A percentile compares a stretch with the other conserved stretches of the same genome.
Evolutionary conservation across 129 eudicot genomes (phyloP).

Genomic region (Dittrichia graveolens): DNA sequence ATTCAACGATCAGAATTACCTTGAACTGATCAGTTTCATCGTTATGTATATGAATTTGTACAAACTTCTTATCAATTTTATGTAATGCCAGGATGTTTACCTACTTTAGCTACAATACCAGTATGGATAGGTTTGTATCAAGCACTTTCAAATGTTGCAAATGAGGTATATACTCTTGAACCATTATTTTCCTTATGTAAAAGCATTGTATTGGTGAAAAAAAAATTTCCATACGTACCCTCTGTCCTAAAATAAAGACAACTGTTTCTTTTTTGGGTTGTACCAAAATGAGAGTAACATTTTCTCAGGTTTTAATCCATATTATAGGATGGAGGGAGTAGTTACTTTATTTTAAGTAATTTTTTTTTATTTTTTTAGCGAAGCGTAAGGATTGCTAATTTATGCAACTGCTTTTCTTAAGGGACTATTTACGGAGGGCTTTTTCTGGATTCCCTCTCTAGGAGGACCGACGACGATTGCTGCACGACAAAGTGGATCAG

Average conservation of each 20-base stretch:
- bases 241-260: slow-evolving; percentile 10
- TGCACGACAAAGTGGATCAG: slow-evolving; percentile 99
- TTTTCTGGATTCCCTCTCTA: slow-evolving; percentile 99
- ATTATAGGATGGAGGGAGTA: slow-evolving; percentile 15
- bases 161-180: slow-evolving; percentile 63
- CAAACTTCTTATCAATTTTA: slow-evolving; percentile 26
- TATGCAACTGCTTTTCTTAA: slow-evolving; percentile 28
- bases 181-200: not conserved
- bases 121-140: slow-evolving; percentile 98
- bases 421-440: slow-evolving; percentile 96
- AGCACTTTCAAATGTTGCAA: slow-evolving; percentile 99
- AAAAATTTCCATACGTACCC: not conserved
- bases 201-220: not conserved
- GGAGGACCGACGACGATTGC: slow-evolving; percentile 99
- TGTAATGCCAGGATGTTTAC: slow-evolving; percentile 75
- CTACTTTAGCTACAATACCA: slow-evolving; percentile 99
- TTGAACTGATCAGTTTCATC: slow-evolving; percentile 4
- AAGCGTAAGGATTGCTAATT: slow-evolving; percentile 18
- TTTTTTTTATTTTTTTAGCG: not conserved
- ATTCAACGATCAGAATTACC: not conserved
- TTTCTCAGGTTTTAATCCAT: not conserved
- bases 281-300: not conserved
- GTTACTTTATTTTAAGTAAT: not conserved
- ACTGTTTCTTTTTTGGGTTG: not conserved
- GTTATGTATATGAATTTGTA: slow-evolving; percentile 12